These are phyloP conservation scores for Cucumis cinereus DNA, from an alignment of 306 rosid genomes.

Conservation along the genomic window DNA sequence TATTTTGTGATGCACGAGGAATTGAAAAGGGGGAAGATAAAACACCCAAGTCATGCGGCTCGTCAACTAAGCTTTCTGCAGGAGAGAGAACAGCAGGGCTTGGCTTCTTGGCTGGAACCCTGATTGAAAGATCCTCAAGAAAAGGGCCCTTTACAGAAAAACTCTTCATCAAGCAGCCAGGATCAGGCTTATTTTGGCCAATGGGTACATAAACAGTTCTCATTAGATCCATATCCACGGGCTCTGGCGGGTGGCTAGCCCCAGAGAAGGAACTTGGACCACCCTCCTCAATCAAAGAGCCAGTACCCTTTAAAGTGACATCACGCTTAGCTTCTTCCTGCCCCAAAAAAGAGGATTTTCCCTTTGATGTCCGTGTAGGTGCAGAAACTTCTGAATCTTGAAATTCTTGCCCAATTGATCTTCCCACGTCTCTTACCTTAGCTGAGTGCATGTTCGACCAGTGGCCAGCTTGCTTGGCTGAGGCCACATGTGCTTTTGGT, in stretches of 20 bases:
- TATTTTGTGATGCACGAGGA: constrained; percentile 54
- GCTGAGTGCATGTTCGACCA: constrained; percentile 40
- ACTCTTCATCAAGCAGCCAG: constrained; percentile 69
- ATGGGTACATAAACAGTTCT: constrained; percentile 67
- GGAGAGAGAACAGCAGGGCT: constrained; percentile 42
- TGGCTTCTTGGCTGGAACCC: constrained; percentile 54
- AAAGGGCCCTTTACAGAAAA: constrained; percentile 69
- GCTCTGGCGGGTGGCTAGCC: constrained; percentile 98
- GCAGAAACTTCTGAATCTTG: constrained; percentile 27
- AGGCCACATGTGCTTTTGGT: constrained; percentile 23
- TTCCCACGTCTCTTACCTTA: constrained; percentile 34
- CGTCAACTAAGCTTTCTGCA: constrained; percentile 53
- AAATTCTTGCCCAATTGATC: constrained; percentile 23
- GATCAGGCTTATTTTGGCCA: constrained; percentile 56
- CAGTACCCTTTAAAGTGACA: constrained; percentile 39
- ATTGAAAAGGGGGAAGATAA: constrained; percentile 41
- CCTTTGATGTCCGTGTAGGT: constrained; percentile 40
- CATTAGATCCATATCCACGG: constrained; percentile 86
- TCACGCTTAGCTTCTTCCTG: constrained; percentile 38
- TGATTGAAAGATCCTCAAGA: constrained; percentile 72
- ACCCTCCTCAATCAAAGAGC: constrained; percentile 48
- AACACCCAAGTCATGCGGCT: constrained; percentile 34
- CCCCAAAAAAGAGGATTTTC: constrained; percentile 46
- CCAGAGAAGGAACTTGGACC: constrained; percentile 73
- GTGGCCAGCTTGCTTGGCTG: constrained; percentile 44